Evolutionary conservation across 2,329 filamentous ascomycete genomes (phyloP), one percentile per base, ranked within the genome.

Genomic region (Pestalotiopsis sp.): DNA sequence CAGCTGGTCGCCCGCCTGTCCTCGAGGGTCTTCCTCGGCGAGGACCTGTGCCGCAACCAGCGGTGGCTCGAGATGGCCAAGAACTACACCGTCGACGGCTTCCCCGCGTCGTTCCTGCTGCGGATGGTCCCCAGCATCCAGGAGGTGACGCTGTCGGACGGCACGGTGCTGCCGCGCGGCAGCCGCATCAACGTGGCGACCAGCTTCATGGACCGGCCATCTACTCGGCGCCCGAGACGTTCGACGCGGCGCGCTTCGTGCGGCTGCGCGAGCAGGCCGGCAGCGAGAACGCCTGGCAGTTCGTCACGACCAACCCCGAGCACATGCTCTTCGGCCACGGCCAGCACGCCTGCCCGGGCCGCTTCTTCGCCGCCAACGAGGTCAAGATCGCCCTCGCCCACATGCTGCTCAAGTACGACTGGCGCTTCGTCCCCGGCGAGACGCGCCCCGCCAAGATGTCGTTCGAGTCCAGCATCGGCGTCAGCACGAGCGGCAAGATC

Each of bases 1-100:
- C 75, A 79, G 17, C 70, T 85, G 9, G 79, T 88, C 10, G 82
- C 84, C 17, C 82, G 84, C 9, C 70, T 87, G 11, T 85, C 85
- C 0, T 83, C 85, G 1, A 78, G 83, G 4, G 79, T 86, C 3
- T 86, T 86, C 68, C 73, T 86, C 2, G 84, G 85, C 3, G 70
- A 74, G 3, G 74, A 78, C 3, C 71, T 85, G 13, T 84, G 82
- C 73, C 81, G 82, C 5, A 79, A 86, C 70, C 72, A 80, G 38
- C 75, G 79, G 44, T 87, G 84, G 84, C 78, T 86, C 20, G 73
- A 80, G 0, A 79, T 84, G 65, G 73, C 81, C 57, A 76, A 82
- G 74, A 74, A 77, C 30, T 84, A 83, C 70, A 81, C 81, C 9
- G 67, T 80, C n/a, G 76, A 82, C 68, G 73, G 74, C 56, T 78